Evolutionary conservation across 331 rosid species (phyloP).

Genomic region (Pyrus hybrid): DNA sequence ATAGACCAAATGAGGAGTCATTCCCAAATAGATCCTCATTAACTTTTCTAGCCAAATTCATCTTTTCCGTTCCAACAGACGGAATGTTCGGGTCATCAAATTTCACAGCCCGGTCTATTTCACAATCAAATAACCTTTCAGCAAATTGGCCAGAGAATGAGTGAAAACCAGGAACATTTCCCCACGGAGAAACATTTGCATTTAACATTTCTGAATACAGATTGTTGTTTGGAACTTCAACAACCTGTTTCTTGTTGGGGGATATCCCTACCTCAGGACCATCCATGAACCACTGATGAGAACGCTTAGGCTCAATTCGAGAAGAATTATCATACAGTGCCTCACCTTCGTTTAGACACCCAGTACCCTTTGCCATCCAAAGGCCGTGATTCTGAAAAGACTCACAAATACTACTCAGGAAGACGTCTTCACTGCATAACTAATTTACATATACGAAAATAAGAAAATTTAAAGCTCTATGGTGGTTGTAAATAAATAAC

Average conservation of each 20-base stretch:
- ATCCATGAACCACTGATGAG: conserved; percentile 65
- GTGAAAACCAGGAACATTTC: conserved; percentile 42
- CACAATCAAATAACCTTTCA: conserved; percentile 40
- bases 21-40: conserved; percentile 34
- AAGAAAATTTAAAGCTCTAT: neutral
- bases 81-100: conserved; percentile 33
- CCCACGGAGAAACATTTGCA: conserved; percentile 46
- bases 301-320: conserved; percentile 51
- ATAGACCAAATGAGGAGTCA: conserved; percentile 43
- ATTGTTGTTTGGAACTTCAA: conserved; percentile 37
- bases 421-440: conserved; percentile 1
- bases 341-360: conserved; percentile 44
- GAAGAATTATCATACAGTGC: conserved; percentile 35
- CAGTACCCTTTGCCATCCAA: conserved; percentile 55
- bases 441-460: neutral
- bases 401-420: conserved; percentile 8
- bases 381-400: conserved; percentile 52
- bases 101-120: conserved; percentile 21
- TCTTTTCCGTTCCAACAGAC: conserved; percentile 22
- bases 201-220: conserved; percentile 38
- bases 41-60: conserved; percentile 38
- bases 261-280: conserved; percentile 43
- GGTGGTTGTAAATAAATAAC: neutral
- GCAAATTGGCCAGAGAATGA: conserved; percentile 38
- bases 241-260: conserved; percentile 67